A percentile compares a stretch with the other conserved stretches of the same genome.
Evolutionary conservation across 345 rosid genomes (phyloP).

Genomic region (Salix suchowensis): DNA sequence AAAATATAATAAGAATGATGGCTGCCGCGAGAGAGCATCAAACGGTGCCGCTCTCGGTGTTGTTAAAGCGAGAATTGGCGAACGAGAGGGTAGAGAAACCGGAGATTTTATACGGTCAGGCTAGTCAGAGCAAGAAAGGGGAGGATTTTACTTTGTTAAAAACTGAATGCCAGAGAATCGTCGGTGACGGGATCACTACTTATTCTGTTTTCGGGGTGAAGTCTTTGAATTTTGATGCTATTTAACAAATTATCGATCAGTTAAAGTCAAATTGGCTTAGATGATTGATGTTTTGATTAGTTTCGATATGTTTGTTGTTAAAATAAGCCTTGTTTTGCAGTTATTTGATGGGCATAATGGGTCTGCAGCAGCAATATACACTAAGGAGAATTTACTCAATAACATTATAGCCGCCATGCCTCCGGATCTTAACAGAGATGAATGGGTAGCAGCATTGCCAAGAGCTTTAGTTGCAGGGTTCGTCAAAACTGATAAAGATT

Average conservation of each 20-base stretch:
- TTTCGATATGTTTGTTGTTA: not conserved
- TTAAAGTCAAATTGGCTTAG: not conserved
- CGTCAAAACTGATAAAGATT: constrained; percentile 98
- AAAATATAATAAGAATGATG: constrained; percentile 30
- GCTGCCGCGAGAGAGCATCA: constrained; percentile 61
- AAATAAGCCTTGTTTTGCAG: constrained; percentile 36
- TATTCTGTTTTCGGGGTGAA: constrained; percentile 84
- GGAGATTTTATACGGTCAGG: constrained; percentile 72
- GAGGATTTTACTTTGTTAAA: constrained; percentile 78
- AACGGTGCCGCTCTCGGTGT: constrained; percentile 81
- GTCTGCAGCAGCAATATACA: constrained; percentile 89
- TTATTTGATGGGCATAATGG: constrained; percentile 99
- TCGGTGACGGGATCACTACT: constrained; percentile 77
- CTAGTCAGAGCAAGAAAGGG: constrained; percentile 93
- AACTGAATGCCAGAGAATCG: constrained; percentile 70
- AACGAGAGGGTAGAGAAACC: constrained; percentile 76
- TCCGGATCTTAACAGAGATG: constrained; percentile 79
- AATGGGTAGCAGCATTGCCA: constrained; percentile 89
- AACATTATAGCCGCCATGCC: constrained; percentile 83
- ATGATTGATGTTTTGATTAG: not conserved
- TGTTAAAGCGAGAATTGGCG: constrained; percentile 83
- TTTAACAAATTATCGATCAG: not conserved
- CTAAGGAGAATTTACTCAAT: constrained; percentile 81
- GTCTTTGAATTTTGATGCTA: not conserved
- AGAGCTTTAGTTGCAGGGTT: constrained; percentile 98